Percentiles rank a stretch among this genome's conserved stretches.
Conservation (phyloP, 768 basidiomycete species). For the Mycena pura region DNA sequence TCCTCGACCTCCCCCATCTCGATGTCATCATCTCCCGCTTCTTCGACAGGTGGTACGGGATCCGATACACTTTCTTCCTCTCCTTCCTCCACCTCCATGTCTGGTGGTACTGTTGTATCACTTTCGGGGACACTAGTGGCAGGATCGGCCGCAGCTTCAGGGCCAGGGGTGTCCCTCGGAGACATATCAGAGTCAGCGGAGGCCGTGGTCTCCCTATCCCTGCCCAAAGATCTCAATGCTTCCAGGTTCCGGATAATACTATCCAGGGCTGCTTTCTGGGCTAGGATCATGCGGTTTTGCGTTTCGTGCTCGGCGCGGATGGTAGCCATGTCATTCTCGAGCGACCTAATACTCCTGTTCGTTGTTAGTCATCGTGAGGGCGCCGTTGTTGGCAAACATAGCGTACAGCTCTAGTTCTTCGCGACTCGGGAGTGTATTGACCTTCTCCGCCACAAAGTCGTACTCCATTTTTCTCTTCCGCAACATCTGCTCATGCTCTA, state of each 20-base stretch:
- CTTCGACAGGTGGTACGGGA: slow-evolving; percentile 28
- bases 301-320: slow-evolving; percentile 78
- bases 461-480: slow-evolving; percentile 86
- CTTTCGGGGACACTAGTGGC: slow-evolving; percentile 25
- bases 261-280: slow-evolving; percentile 74
- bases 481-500: slow-evolving; percentile 81
- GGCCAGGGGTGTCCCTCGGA: slow-evolving; percentile 55
- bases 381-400: slow-evolving; percentile 23
- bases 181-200: slow-evolving; percentile 52
- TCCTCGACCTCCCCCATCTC: slow-evolving; percentile 94
- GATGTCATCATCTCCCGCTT: slow-evolving; percentile 65
- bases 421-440: slow-evolving; percentile 77
- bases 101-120: slow-evolving; percentile 39
- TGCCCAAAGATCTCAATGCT: slow-evolving; percentile 69
- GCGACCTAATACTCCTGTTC: slow-evolving; percentile 66
- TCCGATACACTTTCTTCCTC: slow-evolving; percentile 37
- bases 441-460: slow-evolving; percentile 82
- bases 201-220: slow-evolving; percentile 59
- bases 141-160: slow-evolving; percentile 37
- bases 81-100: slow-evolving; percentile 50
- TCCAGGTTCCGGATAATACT: slow-evolving; percentile 66
- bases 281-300: slow-evolving; percentile 68
- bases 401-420: slow-evolving; percentile 81
- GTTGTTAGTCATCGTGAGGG: slow-evolving; percentile 2
- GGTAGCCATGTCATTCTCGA: slow-evolving; percentile 82